Base-by-base conservation (phyloP, 192 early-diverging fungal genomes). In the Coemansia sp. region DNA sequence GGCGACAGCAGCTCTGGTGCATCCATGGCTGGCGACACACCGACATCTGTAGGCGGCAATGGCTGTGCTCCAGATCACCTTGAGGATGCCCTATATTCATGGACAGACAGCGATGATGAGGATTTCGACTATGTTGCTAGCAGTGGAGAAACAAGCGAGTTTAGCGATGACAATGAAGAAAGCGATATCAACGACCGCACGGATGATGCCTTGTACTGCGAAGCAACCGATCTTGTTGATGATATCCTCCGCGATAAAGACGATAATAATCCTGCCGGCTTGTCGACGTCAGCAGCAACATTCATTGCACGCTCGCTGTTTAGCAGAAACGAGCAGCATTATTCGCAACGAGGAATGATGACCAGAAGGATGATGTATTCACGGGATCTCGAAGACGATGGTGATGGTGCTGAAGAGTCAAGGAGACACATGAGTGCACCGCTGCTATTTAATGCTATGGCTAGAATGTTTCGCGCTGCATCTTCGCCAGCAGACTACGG, bases 271-370 rank as follows among this genome's bases (percentile, higher is more conserved):
- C 57, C 65, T 40, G 55, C 69, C 12, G 73, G 69, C 40, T 72
- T 65, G 36, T 69, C 81, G 21, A 71, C 69, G 6, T 75, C 74
- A 0, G 62, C 69, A 0, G 72, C 66, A 36, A 56, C 78, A 0
- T 68, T 84, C 58, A 76, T 78, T 56, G 77, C 74, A 0, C 77
- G 77, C 63, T 67, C 71, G 47, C 47, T 79, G 19, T 63, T 68
- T 16, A 71, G 55, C 45, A 19, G 55, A 11, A 51, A 21, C 36
- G 37, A 59, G 49, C 40, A 43, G 21, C 0, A 12, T 32, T 32
- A 32, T 1, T 5, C 51, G 55, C 56, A 26, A 22, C 46, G 49
- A 16, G 59, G 43, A 11, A 62, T 73, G 51, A 71, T 73, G 68
- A 82, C 80, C 3, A 71, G 80, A 15, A 63, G 71, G 56, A 71